These are phyloP conservation scores for Triticum aestivum DNA, from an alignment of 176 grass and related monocot genomes.

Conservation along the genomic window DNA sequence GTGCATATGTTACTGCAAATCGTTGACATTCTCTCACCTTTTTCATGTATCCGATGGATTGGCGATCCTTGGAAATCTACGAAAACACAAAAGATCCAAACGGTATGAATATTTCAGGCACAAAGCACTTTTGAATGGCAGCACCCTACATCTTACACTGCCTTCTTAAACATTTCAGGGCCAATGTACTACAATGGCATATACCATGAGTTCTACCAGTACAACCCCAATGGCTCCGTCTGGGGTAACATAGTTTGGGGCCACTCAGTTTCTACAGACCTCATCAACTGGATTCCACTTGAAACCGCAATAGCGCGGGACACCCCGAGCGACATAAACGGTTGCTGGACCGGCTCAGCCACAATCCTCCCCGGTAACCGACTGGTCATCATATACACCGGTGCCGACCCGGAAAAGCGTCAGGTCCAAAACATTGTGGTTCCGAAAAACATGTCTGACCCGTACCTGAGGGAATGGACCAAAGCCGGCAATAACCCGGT, in stretches of 20 bases:
- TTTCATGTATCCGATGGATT: slow-evolving; percentile 28
- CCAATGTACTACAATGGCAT: slow-evolving; percentile 94
- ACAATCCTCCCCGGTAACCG: slow-evolving; percentile 45
- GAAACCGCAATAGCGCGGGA: slow-evolving; percentile 46
- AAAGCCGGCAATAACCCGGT: slow-evolving; percentile 66
- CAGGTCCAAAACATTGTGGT: slow-evolving; percentile 75
- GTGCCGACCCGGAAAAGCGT: slow-evolving; percentile 48
- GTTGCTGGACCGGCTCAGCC: slow-evolving; percentile 87
- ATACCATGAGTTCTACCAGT: slow-evolving; percentile 97
- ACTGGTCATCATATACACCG: slow-evolving; percentile 76
- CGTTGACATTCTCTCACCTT: slow-evolving; percentile 8
- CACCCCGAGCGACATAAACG: slow-evolving; percentile 54
- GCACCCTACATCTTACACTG: neutral
- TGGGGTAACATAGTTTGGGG: slow-evolving; percentile 86
- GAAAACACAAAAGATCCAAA: slow-evolving; percentile 71
- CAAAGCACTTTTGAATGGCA: neutral
- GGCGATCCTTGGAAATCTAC: neutral
- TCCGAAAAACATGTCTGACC: slow-evolving; percentile 75
- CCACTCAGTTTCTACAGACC: slow-evolving; percentile 76
- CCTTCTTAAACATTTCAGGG: slow-evolving; percentile 41
- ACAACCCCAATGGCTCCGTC: slow-evolving; percentile 57
- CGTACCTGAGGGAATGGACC: slow-evolving; percentile 73
- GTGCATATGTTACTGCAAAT: neutral
- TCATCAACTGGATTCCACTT: slow-evolving; percentile 69
- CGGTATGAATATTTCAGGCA: slow-evolving; percentile 43